Evolutionary conservation across 2,329 filamentous ascomycete genomes (phyloP), one percentile per base, ranked within the genome.

Genomic region (Dactylellina drechsleri): DNA sequence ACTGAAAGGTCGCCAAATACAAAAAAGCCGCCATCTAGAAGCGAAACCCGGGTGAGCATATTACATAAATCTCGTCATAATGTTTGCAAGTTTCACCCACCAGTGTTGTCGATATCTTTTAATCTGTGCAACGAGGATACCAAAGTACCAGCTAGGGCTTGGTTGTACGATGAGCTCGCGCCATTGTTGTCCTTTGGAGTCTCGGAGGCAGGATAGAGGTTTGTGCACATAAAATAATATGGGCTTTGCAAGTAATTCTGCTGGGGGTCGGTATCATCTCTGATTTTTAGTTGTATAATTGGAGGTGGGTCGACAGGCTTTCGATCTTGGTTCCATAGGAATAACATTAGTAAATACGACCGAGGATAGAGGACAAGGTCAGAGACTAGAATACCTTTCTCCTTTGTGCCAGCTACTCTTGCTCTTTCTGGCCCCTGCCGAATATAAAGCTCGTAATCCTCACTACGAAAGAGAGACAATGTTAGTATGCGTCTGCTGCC

Each of bases 251-350:
- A 83, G 80, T 86, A 90, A 77, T 88, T 85, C 87, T 91, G 84
- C 82, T 87, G 82, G 16, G 86, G 84, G 80, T 87, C 85, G 59
- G 82, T 82, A 57, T 82, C 81, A 40, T 81, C 79, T 66, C 82
- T 83, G 66, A 86, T 83, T 64, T 87, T 81, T 54, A 96, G 85
- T 82, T 94, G 89, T 53, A 96, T 84, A 78, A 96, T 91, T 49
- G 92, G 92, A 12, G 92, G 92, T 60, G 93, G 92, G 81, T 97
- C 92, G 79, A 97, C 88, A 6, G 92, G 92, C 82, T 96, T 96
- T 78, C 92, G 89, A 80, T 92, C 91, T 91, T 36, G 10, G 1
- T 36, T 65, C 56, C 20, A 23, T 18, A 45, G 64, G 16, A 61
- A 28, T 41, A 16, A 7, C 28, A 36, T 59, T 41, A 62, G 70